Evolutionary conservation across 371 early-diverging fungal species (phyloP), one percentile per base, ranked within the genome.

Genomic region (Apophysomyces sp.): DNA sequence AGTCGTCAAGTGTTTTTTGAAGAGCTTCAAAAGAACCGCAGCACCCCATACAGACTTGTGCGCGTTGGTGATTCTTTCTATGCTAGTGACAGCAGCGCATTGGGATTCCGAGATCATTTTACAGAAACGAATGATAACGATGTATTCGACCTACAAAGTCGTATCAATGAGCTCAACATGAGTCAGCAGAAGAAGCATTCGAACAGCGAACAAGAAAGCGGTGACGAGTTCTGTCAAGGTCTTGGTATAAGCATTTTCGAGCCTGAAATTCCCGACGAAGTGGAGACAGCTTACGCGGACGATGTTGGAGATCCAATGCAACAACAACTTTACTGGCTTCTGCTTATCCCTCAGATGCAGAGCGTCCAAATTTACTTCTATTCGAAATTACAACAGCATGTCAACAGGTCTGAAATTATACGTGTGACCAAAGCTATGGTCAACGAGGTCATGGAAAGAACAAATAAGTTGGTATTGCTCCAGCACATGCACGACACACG

Each of bases 311-410:
- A 61, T 16, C n/a, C 62, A 13, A 54, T 34, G 1, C 44, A 57
- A n/a, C 65, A 73, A 12, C 79, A 70, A 52, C 57, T 71, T 1
- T 92, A 89, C 58, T 93, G 92, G 92, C 62, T 91, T 9, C 67
- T 91, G 18, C 57, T 91, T 3, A 81, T 83, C 2, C 86, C 91
- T 15, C 83, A 74, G 37, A 78, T 74, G 2, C 64, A 74, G 0
- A 74, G 74, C 15, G 84, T 89, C 0, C 86, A 88, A 44, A 68
- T 93, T 24, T 86, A 85, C 60, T 89, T 89, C 58, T 92, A 89
- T 65, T 92, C 91, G 0, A 88, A 88, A 66, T 65, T 79, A 15
- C 77, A 86, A 8, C 75, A 83, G 30, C 75, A 74, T 24, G 83
- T 74, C 31, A 80, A 85, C 28, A 81, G 86, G 18, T 74, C 84